Conservation (phyloP, 2,329 filamentous ascomycete genomes). For the Eurotiales sp. region DNA sequence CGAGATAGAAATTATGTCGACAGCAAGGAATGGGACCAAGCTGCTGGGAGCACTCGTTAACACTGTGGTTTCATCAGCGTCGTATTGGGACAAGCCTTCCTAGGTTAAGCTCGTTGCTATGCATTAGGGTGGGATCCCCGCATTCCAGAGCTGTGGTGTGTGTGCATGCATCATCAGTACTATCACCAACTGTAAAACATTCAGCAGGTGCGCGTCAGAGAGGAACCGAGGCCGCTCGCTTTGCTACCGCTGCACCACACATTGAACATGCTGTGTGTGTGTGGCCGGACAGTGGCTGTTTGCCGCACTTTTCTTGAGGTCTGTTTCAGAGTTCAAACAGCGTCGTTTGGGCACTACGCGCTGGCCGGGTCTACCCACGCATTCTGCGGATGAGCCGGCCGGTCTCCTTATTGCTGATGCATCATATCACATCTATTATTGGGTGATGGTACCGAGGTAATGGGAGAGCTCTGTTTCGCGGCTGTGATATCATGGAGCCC, state of each 20-base stretch:
- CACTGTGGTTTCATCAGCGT: constrained; percentile 4
- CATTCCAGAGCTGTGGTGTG: constrained; percentile 16
- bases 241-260: too few species aligned
- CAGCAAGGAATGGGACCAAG: constrained; percentile 12
- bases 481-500: not conserved
- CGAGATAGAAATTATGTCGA: constrained; percentile 6
- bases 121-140: constrained; percentile 16
- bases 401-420: not conserved
- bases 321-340: too few species aligned
- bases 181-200: not conserved
- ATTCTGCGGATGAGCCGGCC: too few species aligned
- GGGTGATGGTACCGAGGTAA: too few species aligned
- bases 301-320: too few species aligned
- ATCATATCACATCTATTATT: too few species aligned
- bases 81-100: constrained; percentile 12
- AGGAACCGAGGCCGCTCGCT: not conserved
- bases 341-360: not conserved
- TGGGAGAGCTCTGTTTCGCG: not conserved
- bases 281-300: too few species aligned
- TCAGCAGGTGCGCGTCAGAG: not conserved
- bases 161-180: not conserved
- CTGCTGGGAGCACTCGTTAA: constrained; percentile 7
- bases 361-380: too few species aligned
- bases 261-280: too few species aligned
- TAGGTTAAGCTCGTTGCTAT: constrained; percentile 12